Percentiles rank a stretch among this genome's conserved stretches.
These are phyloP conservation scores for Arctostaphylos glauca DNA, from an alignment of 148 eudicot genomes.

Conservation along the genomic window DNA sequence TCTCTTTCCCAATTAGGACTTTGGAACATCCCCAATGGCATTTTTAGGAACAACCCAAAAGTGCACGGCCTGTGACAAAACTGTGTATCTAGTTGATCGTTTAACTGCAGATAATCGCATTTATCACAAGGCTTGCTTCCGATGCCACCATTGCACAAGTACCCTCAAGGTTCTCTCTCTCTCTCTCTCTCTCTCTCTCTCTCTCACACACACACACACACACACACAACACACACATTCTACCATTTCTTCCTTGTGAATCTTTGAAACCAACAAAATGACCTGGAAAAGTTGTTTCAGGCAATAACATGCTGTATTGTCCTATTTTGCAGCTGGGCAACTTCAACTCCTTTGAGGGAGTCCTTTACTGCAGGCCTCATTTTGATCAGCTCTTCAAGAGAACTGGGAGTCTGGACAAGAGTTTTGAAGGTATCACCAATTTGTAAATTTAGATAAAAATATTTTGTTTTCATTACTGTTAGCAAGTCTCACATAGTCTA, in stretches of 20 bases:
- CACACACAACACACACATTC: background rate
- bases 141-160: conserved; percentile 81
- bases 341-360: conserved; percentile 88
- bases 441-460: background rate
- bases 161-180: conserved; percentile 64
- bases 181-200: background rate
- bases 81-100: conserved; percentile 76
- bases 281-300: background rate
- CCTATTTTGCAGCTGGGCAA: conserved; percentile 62
- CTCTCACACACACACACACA: background rate
- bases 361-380: conserved; percentile 83
- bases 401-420: conserved; percentile 89
- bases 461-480: background rate
- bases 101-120: conserved; percentile 57
- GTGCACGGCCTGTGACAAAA: conserved; percentile 71
- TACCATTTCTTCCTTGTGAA: background rate
- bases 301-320: background rate
- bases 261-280: background rate
- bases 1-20: background rate
- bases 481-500: background rate
- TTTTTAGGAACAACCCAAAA: conserved; percentile 59
- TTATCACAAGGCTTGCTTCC: conserved; percentile 82
- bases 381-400: conserved; percentile 82
- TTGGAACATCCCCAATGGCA: conserved; percentile 25
- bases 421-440: conserved; percentile 60